phyloP scores from a whole-genome alignment of 306 rosid species.

The Acacia crassicarpa region DNA sequence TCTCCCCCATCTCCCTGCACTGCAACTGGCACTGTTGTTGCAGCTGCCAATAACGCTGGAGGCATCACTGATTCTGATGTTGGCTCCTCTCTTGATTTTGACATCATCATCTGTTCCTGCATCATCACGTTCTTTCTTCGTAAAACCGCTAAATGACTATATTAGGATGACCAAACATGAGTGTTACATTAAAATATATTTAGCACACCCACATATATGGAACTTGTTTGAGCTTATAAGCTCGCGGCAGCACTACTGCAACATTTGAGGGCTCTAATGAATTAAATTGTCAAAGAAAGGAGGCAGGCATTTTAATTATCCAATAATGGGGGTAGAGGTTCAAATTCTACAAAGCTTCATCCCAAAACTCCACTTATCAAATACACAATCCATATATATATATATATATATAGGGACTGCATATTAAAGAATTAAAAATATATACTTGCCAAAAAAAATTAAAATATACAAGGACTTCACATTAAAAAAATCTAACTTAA shows the following conservation, averaged over 20 bases:
- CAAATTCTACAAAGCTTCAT: background rate
- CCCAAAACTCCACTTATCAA: background rate
- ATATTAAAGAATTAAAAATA: too few relatives aligned
- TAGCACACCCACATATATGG: background rate
- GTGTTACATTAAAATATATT: background rate
- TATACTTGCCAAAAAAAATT: too few relatives aligned
- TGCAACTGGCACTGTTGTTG: conserved; percentile 23
- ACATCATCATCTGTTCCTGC: conserved; percentile 9
- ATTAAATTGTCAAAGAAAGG: background rate
- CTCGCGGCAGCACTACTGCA: too few relatives aligned
- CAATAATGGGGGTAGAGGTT: too few relatives aligned
- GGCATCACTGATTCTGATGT: conserved; percentile 47
- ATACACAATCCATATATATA: background rate
- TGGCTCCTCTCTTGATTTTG: conserved; percentile 43
- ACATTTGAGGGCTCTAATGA: background rate
- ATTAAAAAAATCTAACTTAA: background rate
- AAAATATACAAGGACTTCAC: background rate
- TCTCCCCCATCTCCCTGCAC: conserved; percentile 33
- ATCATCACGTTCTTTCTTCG: background rate
- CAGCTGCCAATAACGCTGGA: conserved; percentile 27
- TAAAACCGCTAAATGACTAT: too few relatives aligned
- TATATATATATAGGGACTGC: too few relatives aligned
- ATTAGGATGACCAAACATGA: background rate
- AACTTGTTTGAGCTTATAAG: too few relatives aligned
- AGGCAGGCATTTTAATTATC: background rate